Evolutionary conservation across 441 rosid species (phyloP).

Genomic region (Populus hybrid): DNA sequence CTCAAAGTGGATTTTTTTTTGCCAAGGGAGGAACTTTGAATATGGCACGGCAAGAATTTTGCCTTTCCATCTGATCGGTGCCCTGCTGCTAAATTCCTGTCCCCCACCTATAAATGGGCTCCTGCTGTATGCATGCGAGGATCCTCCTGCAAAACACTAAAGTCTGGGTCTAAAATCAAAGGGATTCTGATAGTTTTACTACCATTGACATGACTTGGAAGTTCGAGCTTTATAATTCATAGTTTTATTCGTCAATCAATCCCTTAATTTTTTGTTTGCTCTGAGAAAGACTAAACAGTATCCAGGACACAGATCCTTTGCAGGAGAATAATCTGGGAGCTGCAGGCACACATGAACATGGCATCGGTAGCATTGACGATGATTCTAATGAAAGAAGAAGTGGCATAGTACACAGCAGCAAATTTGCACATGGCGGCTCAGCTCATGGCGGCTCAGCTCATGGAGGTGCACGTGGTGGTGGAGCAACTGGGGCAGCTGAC

Average conservation of each 20-base stretch:
- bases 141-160: not conserved
- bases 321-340: conserved; percentile 1
- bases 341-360: conserved; percentile 1
- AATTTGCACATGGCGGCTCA: conserved; percentile 4
- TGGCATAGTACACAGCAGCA: not conserved
- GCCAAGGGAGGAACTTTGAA: no score
- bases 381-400: conserved; percentile 3
- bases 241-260: not conserved
- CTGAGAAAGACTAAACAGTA: not conserved
- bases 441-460: not conserved
- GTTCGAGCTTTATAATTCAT: not conserved
- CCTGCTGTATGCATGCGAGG: no score
- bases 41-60: no score
- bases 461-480: conserved; percentile 7
- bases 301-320: not conserved
- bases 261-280: not conserved
- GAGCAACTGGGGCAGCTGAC: conserved; percentile 6
- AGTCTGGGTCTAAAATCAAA: not conserved
- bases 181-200: not conserved
- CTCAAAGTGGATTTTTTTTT: no score
- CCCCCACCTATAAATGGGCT: not conserved
- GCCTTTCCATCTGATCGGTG: no score
- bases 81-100: not conserved
- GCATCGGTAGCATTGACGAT: not conserved
- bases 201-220: not conserved